Percentiles rank a stretch among this genome's conserved stretches.
Conservation (phyloP, 345 rosid genomes). For the Citrus cavaleriei region DNA sequence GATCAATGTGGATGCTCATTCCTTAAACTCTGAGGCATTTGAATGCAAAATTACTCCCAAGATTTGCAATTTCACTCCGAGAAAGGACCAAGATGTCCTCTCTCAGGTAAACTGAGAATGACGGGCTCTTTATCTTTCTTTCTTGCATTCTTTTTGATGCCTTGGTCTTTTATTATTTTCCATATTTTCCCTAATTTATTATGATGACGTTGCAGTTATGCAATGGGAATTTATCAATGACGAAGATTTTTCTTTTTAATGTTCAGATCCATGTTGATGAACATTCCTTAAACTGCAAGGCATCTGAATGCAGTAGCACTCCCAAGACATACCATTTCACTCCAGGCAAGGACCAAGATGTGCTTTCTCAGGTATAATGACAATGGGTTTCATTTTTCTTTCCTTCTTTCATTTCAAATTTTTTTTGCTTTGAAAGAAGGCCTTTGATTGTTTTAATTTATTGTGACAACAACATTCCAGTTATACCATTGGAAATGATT, state of each 20-base stretch:
- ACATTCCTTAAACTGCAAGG: not conserved
- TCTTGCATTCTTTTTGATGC: not conserved
- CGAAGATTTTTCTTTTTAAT: not conserved
- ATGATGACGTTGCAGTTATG: not conserved
- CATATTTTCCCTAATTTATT: not conserved
- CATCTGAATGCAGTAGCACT: conserved; percentile 15
- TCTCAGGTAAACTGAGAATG: conserved; percentile 11
- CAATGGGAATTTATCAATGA: not conserved
- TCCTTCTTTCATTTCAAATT: not conserved
- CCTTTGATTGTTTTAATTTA: not conserved
- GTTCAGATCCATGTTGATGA: not conserved
- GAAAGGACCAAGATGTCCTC: conserved; percentile 15
- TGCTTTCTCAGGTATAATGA: conserved; percentile 14
- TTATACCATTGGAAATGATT: not conserved
- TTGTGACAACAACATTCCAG: not conserved
- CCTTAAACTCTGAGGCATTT: not conserved
- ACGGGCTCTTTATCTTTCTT: not conserved
- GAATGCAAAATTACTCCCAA: conserved; percentile 14
- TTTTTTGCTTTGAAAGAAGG: not conserved
- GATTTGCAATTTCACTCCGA: conserved; percentile 5
- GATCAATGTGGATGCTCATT: conserved; percentile 7
- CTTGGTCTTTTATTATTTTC: not conserved
- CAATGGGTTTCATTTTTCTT: not conserved
- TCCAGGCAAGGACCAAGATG: conserved; percentile 15
- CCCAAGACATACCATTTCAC: conserved; percentile 1